Percentiles rank a stretch among this genome's conserved stretches.
phyloP scores from a whole-genome alignment of 2,329 filamentous ascomycete species.

The Clonostachys byssicola region DNA sequence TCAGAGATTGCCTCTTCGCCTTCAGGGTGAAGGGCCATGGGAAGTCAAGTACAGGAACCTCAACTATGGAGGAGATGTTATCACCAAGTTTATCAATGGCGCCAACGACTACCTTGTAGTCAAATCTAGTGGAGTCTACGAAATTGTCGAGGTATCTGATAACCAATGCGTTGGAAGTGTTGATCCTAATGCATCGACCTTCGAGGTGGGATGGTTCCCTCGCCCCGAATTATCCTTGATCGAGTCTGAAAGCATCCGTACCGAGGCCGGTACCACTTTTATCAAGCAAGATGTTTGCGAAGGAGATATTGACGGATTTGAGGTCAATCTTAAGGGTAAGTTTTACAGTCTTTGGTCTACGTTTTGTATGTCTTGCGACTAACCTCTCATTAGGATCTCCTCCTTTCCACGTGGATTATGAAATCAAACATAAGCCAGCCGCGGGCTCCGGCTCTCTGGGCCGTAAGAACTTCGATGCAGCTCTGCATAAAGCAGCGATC shows the following conservation, averaged over 20 bases:
- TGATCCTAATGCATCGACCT: constrained; percentile 67
- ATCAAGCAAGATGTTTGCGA: constrained; percentile 85
- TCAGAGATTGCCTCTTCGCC: constrained; percentile 73
- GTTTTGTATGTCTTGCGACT: constrained; percentile 11
- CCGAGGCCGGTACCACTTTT: constrained; percentile 48
- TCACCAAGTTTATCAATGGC: constrained; percentile 43
- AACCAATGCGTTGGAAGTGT: constrained; percentile 77
- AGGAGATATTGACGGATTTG: constrained; percentile 86
- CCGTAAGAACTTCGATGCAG: constrained; percentile 71
- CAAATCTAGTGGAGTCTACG: constrained; percentile 67
- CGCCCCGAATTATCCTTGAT: constrained; percentile 69
- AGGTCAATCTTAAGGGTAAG: constrained; percentile 73
- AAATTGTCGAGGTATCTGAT: constrained; percentile 75
- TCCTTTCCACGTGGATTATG: constrained; percentile 80
- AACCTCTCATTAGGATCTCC: constrained; percentile 54
- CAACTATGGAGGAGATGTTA: constrained; percentile 36
- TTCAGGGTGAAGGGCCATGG: constrained; percentile 87
- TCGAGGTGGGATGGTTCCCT: constrained; percentile 81
- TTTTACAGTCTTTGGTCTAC: neutral
- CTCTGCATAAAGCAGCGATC: constrained; percentile 71
- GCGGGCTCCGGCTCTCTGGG: constrained; percentile 62
- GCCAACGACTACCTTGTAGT: constrained; percentile 68
- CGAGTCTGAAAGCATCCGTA: constrained; percentile 56
- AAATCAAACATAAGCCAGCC: constrained; percentile 67
- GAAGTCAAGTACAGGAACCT: constrained; percentile 70